phyloP scores from a whole-genome alignment of 345 rosid genomes.

The Geranium rotundifolium region DNA sequence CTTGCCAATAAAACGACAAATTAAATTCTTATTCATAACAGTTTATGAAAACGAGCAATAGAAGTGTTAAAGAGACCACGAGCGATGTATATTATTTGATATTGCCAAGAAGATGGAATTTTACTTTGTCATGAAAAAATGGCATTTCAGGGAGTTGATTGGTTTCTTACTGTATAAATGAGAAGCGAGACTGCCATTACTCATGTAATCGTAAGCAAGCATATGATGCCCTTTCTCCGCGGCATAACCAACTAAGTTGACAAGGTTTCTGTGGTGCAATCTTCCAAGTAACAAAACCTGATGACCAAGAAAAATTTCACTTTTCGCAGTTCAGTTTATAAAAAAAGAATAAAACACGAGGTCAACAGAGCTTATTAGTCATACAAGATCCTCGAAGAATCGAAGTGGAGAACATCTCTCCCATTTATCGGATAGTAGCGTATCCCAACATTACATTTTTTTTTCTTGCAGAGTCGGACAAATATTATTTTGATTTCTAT shows the following conservation, averaged over 20 bases:
- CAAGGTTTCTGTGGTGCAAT: slow-evolving; percentile 92
- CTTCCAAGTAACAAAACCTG: slow-evolving; percentile 96
- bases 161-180: slow-evolving; percentile 77
- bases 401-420: not conserved
- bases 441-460: no score
- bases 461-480: no score
- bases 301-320: not conserved
- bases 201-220: slow-evolving; percentile 92
- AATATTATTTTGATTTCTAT: not conserved
- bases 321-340: not conserved
- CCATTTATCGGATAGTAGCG: no score
- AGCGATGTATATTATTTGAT: not conserved
- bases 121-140: slow-evolving; percentile 2
- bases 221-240: slow-evolving; percentile 93
- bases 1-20: not conserved
- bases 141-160: not conserved
- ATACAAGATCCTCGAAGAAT: not conserved
- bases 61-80: not conserved
- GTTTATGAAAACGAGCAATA: no score
- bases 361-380: not conserved
- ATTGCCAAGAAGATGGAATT: slow-evolving; percentile 3
- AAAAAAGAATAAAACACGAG: not conserved
- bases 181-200: slow-evolving; percentile 91
- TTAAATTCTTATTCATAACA: no score
- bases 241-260: slow-evolving; percentile 88